Percentiles rank a stretch among this genome's conserved stretches.
Evolutionary conservation across 1,284 basidiomycete species (phyloP).

Genomic region (Melanopsichium pennsylvanicum): DNA sequence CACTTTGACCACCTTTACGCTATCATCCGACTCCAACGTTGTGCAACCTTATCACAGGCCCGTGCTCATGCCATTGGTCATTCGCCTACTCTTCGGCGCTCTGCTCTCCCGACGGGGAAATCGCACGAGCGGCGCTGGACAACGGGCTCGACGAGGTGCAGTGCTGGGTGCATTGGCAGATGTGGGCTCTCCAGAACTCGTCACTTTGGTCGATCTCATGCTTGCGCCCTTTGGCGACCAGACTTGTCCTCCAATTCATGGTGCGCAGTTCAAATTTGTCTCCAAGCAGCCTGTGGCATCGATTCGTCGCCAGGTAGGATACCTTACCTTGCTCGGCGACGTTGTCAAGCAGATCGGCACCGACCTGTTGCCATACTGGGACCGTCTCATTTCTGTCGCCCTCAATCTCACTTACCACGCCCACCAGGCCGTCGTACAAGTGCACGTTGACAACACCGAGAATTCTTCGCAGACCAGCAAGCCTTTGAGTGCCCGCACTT

Average conservation of each 20-base stretch:
- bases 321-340: constrained; percentile 67
- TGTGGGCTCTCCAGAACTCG: constrained; percentile 78
- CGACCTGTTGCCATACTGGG: constrained; percentile 47
- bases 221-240: constrained; percentile 74
- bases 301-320: constrained; percentile 53
- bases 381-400: constrained; percentile 46
- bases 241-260: constrained; percentile 16
- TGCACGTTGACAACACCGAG: constrained; percentile 16
- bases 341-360: constrained; percentile 59
- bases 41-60: constrained; percentile 74
- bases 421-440: constrained; percentile 23
- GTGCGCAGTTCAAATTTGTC: constrained; percentile 41
- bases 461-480: constrained; percentile 1
- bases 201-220: constrained; percentile 86
- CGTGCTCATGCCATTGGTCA: constrained; percentile 77
- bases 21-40: constrained; percentile 65
- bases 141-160: constrained; percentile 72
- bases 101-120: constrained; percentile 84
- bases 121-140: constrained; percentile 72
- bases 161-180: constrained; percentile 78
- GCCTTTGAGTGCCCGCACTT: constrained; percentile 29
- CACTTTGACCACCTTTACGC: constrained; percentile 75
- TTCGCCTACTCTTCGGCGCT: constrained; percentile 85
- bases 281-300: constrained; percentile 29
- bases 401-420: constrained; percentile 59